Conservation (phyloP, 1,284 basidiomycete species). For the Tylopilus orsonianus region DNA sequence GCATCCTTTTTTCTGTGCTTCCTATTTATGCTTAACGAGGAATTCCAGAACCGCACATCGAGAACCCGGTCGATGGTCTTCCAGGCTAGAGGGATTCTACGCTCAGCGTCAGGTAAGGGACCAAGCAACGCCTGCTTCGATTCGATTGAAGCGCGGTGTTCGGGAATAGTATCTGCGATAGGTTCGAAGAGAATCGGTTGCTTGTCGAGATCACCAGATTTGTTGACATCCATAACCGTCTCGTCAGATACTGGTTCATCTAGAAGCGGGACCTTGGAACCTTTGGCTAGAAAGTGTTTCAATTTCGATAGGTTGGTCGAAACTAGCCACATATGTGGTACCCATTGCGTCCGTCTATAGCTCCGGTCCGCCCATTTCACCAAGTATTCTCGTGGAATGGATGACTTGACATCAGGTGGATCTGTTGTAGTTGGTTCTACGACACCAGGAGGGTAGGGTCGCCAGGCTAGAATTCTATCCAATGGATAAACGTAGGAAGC, state of each 20-base stretch:
- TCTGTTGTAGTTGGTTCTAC: conserved; percentile 49
- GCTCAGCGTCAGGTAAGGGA: conserved; percentile 60
- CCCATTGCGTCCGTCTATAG: conserved; percentile 80
- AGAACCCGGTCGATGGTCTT: conserved; percentile 80
- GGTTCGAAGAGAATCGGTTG: conserved; percentile 36
- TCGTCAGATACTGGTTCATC: conserved; percentile 42
- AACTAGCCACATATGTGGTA: conserved; percentile 86
- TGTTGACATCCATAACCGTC: conserved; percentile 31
- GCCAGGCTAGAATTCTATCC: conserved; percentile 93
- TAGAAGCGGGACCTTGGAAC: conserved; percentile 69
- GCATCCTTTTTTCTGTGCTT: conserved; percentile 27
- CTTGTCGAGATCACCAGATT: conserved; percentile 34
- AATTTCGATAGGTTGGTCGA: conserved; percentile 62
- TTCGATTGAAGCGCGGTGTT: conserved; percentile 34
- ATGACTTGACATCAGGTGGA: conserved; percentile 53
- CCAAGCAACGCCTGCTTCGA: conserved; percentile 22
- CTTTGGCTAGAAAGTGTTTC: conserved; percentile 72
- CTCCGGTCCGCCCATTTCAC: conserved; percentile 83
- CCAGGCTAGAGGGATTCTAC: conserved; percentile 71
- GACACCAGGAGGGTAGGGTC: conserved; percentile 68
- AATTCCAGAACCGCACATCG: conserved; percentile 65
- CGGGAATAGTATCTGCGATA: conserved; percentile 37
- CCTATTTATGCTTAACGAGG: conserved; percentile 8
- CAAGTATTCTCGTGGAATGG: conserved; percentile 82
- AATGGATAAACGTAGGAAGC: conserved; percentile 67